A percentile compares a stretch with the other conserved stretches of the same genome.
Conservation (phyloP, 176 grass and related monocot species). For the Ensete glaucum region DNA sequence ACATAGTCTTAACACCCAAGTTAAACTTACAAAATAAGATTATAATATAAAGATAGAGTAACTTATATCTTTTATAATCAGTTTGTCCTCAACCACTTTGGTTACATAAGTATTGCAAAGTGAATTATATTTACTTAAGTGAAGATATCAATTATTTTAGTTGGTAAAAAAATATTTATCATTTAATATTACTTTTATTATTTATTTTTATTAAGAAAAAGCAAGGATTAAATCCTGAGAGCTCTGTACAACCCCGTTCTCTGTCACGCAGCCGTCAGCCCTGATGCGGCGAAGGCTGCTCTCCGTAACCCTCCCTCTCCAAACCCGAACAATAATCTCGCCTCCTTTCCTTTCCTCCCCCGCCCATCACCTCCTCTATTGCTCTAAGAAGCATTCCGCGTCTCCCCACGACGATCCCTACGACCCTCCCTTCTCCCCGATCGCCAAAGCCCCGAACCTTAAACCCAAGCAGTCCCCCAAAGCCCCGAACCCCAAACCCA, state of each 20-base stretch:
- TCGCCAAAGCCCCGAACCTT: conserved; percentile 12
- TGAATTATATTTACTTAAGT: no score
- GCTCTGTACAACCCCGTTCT: neutral
- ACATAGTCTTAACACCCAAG: no score
- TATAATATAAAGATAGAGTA: no score
- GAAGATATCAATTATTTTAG: no score
- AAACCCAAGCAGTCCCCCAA: neutral
- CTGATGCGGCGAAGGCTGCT: conserved; percentile 1
- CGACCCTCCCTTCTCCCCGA: conserved; percentile 3
- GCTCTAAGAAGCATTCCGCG: neutral
- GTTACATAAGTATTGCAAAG: no score
- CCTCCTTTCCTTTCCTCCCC: neutral
- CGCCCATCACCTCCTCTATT: neutral
- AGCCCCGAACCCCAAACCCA: neutral
- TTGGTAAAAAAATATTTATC: no score
- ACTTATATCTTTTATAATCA: no score
- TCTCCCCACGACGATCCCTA: neutral
- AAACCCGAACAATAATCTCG: neutral
- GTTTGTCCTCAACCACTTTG: no score
- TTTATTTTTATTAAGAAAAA: no score
- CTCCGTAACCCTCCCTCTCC: neutral
- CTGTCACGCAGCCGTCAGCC: neutral
- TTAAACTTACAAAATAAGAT: no score
- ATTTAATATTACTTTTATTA: no score
- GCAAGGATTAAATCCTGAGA: no score